Percentiles rank a stretch among this genome's conserved stretches.
These are phyloP conservation scores for Flaveria trinervia DNA, from an alignment of 129 eudicot species.

Conservation along the genomic window DNA sequence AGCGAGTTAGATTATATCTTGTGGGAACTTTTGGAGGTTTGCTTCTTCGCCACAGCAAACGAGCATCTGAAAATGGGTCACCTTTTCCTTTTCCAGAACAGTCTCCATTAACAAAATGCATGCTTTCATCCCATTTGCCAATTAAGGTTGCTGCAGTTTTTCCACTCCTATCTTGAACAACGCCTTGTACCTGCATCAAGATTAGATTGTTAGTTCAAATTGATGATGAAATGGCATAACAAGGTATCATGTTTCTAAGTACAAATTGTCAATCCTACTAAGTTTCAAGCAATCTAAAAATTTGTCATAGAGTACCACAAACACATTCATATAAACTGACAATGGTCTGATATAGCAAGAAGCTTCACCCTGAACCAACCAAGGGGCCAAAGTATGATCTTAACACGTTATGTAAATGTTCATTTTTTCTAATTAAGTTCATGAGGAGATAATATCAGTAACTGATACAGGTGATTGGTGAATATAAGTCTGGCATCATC, in stretches of 20 bases:
- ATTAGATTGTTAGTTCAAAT: slow-evolving; percentile 3
- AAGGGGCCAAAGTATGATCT: background rate
- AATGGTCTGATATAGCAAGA: slow-evolving; percentile 1
- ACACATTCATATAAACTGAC: background rate
- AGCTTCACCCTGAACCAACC: slow-evolving; percentile 1
- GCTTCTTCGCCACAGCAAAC: slow-evolving; percentile 90
- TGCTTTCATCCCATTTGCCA: slow-evolving; percentile 98
- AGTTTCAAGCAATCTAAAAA: background rate
- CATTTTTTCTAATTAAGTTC: background rate
- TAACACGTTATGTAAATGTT: background rate
- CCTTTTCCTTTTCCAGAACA: slow-evolving; percentile 72
- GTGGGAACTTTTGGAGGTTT: slow-evolving; percentile 83
- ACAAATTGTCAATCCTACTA: background rate
- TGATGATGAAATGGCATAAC: background rate
- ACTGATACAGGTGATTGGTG: background rate
- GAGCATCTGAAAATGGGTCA: slow-evolving; percentile 67
- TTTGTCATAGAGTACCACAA: background rate
- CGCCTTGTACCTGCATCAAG: slow-evolving; percentile 79
- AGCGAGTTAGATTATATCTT: slow-evolving; percentile 88
- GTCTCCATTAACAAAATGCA: slow-evolving; percentile 85
- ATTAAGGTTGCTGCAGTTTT: slow-evolving; percentile 87
- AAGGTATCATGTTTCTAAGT: background rate
- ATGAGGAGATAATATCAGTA: background rate
- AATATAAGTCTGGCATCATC: background rate
- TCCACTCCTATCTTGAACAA: slow-evolving; percentile 81